Conservation (phyloP, 106 monocot species). For the Alisma plantagoaquatica region DNA sequence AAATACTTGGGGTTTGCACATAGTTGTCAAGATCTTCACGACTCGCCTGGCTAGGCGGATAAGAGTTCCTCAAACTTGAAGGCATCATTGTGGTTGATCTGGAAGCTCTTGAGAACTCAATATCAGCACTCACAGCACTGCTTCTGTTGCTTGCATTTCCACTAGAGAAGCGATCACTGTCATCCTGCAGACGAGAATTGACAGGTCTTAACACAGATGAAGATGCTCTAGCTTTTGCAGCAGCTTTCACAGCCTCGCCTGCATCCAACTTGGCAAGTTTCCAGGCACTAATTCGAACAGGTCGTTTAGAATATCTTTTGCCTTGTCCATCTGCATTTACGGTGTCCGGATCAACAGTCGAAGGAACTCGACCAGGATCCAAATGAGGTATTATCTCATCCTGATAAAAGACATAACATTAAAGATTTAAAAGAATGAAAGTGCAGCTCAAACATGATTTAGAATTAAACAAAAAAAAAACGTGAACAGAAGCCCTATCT, state of each 20-base stretch:
- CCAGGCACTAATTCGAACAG: slow-evolving; percentile 54
- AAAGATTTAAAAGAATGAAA: not conserved
- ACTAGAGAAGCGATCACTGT: slow-evolving; percentile 25
- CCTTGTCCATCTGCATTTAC: slow-evolving; percentile 9
- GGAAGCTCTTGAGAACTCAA: slow-evolving; percentile 2
- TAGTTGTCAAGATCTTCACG: slow-evolving; percentile 32
- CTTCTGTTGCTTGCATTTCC: slow-evolving; percentile 25
- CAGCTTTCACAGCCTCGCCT: slow-evolving; percentile 46
- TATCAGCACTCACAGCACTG: slow-evolving; percentile 16
- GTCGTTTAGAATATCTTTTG: slow-evolving; percentile 21
- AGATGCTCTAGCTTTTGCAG: slow-evolving; percentile 57
- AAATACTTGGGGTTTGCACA: slow-evolving; percentile 37
- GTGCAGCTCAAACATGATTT: too few species aligned
- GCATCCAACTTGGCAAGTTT: slow-evolving; percentile 54
- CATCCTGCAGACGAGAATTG: slow-evolving; percentile 16
- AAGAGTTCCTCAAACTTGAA: slow-evolving; percentile 26
- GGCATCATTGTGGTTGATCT: slow-evolving; percentile 9
- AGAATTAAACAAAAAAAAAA: too few species aligned
- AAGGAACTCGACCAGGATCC: slow-evolving; percentile 32
- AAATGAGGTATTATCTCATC: slow-evolving; percentile 52
- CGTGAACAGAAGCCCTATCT: too few species aligned
- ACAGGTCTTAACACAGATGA: slow-evolving; percentile 51
- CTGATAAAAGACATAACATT: slow-evolving; percentile 13
- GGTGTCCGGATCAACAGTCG: slow-evolving; percentile 47
- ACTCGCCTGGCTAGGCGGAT: slow-evolving; percentile 29